Conservation (phyloP, 164 flowering plant genomes). For the Sextonia rubra region DNA sequence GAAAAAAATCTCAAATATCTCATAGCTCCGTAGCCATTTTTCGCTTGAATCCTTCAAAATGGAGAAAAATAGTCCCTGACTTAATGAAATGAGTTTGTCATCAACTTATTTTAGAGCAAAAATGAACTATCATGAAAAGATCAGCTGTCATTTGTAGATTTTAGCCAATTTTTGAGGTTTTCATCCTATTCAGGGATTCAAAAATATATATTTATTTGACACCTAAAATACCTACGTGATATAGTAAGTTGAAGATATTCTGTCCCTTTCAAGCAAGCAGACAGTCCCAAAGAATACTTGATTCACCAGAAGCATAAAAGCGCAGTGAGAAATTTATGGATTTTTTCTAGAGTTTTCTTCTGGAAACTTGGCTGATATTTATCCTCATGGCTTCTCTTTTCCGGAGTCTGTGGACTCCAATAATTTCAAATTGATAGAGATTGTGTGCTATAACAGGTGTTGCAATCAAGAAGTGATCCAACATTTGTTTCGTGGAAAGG, state of each 20-base stretch:
- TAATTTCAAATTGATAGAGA: neutral
- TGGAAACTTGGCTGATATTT: neutral
- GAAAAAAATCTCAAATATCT: neutral
- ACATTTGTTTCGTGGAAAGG: conserved; percentile 85
- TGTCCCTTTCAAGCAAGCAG: too few relatives aligned
- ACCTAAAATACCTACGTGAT: too few relatives aligned
- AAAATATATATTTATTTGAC: too few relatives aligned
- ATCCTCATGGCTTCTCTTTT: neutral
- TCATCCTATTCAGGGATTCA: neutral
- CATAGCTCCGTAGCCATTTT: neutral
- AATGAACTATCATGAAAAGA: neutral
- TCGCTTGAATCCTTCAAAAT: neutral
- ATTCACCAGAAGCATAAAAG: neutral
- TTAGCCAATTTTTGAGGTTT: neutral
- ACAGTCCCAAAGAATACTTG: neutral
- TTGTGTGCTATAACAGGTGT: conserved; percentile 39
- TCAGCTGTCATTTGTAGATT: neutral
- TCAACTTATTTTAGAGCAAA: neutral
- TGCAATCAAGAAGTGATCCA: conserved; percentile 74
- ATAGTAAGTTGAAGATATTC: too few relatives aligned
- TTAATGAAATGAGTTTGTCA: neutral
- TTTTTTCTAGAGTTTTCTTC: neutral
- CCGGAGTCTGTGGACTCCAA: neutral
- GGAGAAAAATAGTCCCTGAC: neutral
- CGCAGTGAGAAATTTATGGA: neutral